Evolutionary conservation across 1,284 basidiomycete genomes (phyloP).

Genomic region (Baeospora myosura): DNA sequence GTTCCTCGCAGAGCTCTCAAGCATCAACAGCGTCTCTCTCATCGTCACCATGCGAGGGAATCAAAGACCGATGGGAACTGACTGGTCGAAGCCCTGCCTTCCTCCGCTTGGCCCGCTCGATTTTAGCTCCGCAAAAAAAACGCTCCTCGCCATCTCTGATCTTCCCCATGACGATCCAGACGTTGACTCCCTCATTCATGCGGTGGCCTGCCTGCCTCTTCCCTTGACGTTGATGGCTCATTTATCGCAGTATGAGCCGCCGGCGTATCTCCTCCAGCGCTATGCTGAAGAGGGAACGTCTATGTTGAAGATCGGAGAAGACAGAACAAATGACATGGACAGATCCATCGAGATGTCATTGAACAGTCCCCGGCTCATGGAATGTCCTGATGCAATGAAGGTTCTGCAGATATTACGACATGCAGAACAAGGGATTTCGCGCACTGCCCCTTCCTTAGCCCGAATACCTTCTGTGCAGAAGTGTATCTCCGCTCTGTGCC

Average conservation of each 20-base stretch:
- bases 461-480: background rate
- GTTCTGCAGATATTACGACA: slow-evolving; percentile 5
- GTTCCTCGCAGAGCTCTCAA: slow-evolving; percentile 13
- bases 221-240: slow-evolving; percentile 11
- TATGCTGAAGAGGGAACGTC: slow-evolving; percentile 12
- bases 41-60: slow-evolving; percentile 14
- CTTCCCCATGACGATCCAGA: slow-evolving; percentile 9
- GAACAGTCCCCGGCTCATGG: slow-evolving; percentile 10
- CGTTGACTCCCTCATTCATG: slow-evolving; percentile 11
- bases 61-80: slow-evolving; percentile 13
- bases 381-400: slow-evolving; percentile 13
- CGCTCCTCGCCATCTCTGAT: slow-evolving; percentile 13
- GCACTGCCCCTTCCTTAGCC: background rate
- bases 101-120: slow-evolving; percentile 9
- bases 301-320: slow-evolving; percentile 11
- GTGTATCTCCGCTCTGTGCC: background rate
- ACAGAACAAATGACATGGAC: slow-evolving; percentile 5
- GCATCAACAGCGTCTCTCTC: slow-evolving; percentile 11
- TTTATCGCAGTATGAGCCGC: slow-evolving; percentile 12
- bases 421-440: background rate
- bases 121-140: slow-evolving; percentile 9
- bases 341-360: slow-evolving; percentile 9
- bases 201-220: slow-evolving; percentile 13
- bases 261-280: slow-evolving; percentile 11
- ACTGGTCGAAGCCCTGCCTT: slow-evolving; percentile 11